These are phyloP conservation scores for Arabidopsis suecica DNA, from an alignment of 345 rosid genomes.

Conservation along the genomic window DNA sequence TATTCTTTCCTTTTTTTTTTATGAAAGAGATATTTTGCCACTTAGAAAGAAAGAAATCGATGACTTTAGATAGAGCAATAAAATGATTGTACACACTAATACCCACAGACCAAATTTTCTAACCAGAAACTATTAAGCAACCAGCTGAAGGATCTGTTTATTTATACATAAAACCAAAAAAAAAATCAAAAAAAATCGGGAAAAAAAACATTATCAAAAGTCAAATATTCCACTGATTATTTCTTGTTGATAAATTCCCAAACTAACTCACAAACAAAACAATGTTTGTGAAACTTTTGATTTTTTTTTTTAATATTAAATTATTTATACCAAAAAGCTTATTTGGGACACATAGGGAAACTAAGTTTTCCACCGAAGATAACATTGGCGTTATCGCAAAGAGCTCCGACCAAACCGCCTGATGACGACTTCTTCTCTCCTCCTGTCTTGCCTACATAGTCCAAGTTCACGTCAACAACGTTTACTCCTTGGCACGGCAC, in stretches of 20 bases:
- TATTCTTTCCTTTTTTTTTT: no score
- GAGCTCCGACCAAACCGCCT: conserved; percentile 32
- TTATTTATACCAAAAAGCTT: conserved; percentile 18
- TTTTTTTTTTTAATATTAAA: neutral
- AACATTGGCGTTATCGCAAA: conserved; percentile 35
- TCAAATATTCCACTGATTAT: conserved; percentile 27
- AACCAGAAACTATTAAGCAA: neutral
- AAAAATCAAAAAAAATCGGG: conserved; percentile 1
- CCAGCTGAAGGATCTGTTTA: conserved; percentile 1
- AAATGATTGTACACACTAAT: neutral
- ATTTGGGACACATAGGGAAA: conserved; percentile 40
- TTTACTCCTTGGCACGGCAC: conserved; percentile 43
- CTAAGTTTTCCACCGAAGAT: conserved; percentile 38
- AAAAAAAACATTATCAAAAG: conserved; percentile 12
- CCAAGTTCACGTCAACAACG: conserved; percentile 33
- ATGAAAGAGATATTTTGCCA: no score
- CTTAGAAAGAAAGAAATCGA: no score
- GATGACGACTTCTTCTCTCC: neutral
- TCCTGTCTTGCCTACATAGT: conserved; percentile 13
- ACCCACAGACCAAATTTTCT: neutral
- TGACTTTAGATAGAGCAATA: neutral
- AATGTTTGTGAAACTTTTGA: conserved; percentile 38
- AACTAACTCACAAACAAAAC: conserved; percentile 38
- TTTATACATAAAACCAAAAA: neutral
- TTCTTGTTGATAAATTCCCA: conserved; percentile 20